Base-by-base conservation (phyloP, 2,329 filamentous ascomycete species). In the Sporothrix variecibatus region DNA sequence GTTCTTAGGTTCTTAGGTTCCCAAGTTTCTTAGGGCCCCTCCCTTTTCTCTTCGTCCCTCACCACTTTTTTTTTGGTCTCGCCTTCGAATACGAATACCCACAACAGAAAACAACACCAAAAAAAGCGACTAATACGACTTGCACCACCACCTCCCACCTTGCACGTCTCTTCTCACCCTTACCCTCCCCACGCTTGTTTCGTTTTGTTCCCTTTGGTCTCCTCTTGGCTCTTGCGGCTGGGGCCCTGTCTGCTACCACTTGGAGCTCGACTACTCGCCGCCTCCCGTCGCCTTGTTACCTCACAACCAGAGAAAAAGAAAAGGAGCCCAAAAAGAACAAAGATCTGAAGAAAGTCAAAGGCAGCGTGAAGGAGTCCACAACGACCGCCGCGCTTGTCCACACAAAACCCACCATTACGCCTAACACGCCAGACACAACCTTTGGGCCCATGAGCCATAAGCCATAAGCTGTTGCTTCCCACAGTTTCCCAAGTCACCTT, bases 81-180 rank as follows among this genome's bases (percentile, higher is more conserved):
- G 67, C 20, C 20, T 58, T 72, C 43, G 43, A 49, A 68, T 68
- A 51, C 64, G 64, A 68, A 68, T 68, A 68, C 64, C 40, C 8
- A 49, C 40, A 68, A 49, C 40, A 51, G 40, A 51, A 43, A 68
- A 68, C 40, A 46, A 51, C 64, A 34, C 40, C 64, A 49, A 68
- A 67, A 28, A 49, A 20, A 20, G n/a, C 34, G 60, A 43, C 64
- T 68, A 68, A 68, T 67, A 67, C 64, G 34, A 67, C 64, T 46
- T 46, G 17, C 58, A 64, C 60, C 60, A 64, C 60, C 17, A 38
- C 60, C 34, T 38, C 58, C 31, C 28, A n/a, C 56, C 28, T n/a
- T 60, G 56, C 28, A n/a, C 28, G 11, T 58, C 46, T 49, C 46
- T 49, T 20, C 46, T 49, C 46, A 56, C 51, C 51, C 51, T 56